Base-by-base conservation (phyloP, 371 early-diverging fungal species). In the Saksenaea oblongispora region DNA sequence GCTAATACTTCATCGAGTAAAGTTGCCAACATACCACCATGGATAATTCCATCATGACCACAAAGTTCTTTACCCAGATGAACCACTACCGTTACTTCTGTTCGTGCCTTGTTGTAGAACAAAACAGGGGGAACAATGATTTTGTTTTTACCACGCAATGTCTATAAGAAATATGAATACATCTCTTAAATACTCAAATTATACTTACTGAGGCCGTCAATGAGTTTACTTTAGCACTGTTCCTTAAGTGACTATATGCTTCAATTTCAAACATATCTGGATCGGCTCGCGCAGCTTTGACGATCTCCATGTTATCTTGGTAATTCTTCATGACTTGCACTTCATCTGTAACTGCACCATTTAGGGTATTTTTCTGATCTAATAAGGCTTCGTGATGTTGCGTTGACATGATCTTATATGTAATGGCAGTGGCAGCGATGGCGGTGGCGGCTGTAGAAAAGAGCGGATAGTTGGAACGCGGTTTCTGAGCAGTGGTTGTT, bases 11-110 rank as follows among this genome's bases (percentile, higher is more conserved):
- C 90, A 77, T 91, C 92, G 18, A 90, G 75, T 54, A 91, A 53
- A 3, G 90, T 89, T 2, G 87, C 88, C 58, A 86, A 75, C 24
- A 90, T 71, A 27, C 90, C 92, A 54, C 91, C 91, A 54, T 92
- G 92, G 37, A 87, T 76, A 37, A 89, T 87, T 18, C 84, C 89
- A 10, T 76, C 72, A 63, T 88, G 88, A n/a, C 88, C 90, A 37
- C 89, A 88, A 36, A 75, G 34, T 8, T 78, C 69, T 13, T 62
- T 71, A 17, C 82, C 82, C n/a, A 81, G 66, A 61, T 81, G 82
- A 27, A 74, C 54, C 4, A 76, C 71, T 31, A 58, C 61, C 1
- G 68, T 67, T 7, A 68, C 57, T 61, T 81, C 71, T 14, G 76
- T 81, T n/a, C 60, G 64, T 15, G 65, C 56, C 55, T 74, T 71